Percentiles rank a stretch among this genome's conserved stretches.
Conservation (phyloP, 345 rosid species). For the Chamaenerion angustifolium region DNA sequence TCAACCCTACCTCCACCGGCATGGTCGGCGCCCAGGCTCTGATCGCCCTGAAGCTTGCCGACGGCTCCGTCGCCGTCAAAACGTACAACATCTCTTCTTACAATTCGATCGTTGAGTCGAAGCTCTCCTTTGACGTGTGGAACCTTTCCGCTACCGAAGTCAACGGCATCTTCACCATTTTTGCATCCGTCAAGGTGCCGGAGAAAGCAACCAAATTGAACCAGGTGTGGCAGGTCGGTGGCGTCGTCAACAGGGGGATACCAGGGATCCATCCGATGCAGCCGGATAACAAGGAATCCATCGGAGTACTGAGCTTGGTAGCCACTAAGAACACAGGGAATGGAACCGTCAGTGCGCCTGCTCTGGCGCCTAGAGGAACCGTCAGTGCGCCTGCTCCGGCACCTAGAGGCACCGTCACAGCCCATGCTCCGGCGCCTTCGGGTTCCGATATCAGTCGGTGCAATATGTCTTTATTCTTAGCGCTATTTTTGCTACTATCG, state of each 20-base stretch:
- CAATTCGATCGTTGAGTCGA: slow-evolving; percentile 6
- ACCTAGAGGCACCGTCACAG: no score
- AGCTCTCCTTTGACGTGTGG: slow-evolving; percentile 11
- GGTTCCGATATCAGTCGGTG: no score
- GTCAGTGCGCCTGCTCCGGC: no score
- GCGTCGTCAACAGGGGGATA: slow-evolving; percentile 11
- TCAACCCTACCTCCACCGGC: slow-evolving; percentile 38
- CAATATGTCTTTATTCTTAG: not conserved
- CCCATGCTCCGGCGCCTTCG: no score
- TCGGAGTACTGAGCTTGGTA: slow-evolving; percentile 12
- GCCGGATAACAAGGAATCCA: slow-evolving; percentile 16
- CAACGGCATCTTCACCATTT: slow-evolving; percentile 8
- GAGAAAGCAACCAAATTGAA: slow-evolving; percentile 27
- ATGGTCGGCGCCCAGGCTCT: slow-evolving; percentile 63
- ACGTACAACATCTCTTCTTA: slow-evolving; percentile 9
- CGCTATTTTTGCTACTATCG: not conserved
- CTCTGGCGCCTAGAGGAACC: not conserved
- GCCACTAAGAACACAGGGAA: not conserved
- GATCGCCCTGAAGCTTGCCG: slow-evolving; percentile 25
- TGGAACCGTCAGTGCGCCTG: not conserved
- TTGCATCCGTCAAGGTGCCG: slow-evolving; percentile 18
- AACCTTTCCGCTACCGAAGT: slow-evolving; percentile 6
- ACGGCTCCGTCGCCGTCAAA: slow-evolving; percentile 13
- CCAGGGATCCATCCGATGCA: slow-evolving; percentile 19
- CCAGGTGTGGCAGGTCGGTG: slow-evolving; percentile 83